Conservation (phyloP, 495 filamentous ascomycete species). For the Gamarada debralockiae region DNA sequence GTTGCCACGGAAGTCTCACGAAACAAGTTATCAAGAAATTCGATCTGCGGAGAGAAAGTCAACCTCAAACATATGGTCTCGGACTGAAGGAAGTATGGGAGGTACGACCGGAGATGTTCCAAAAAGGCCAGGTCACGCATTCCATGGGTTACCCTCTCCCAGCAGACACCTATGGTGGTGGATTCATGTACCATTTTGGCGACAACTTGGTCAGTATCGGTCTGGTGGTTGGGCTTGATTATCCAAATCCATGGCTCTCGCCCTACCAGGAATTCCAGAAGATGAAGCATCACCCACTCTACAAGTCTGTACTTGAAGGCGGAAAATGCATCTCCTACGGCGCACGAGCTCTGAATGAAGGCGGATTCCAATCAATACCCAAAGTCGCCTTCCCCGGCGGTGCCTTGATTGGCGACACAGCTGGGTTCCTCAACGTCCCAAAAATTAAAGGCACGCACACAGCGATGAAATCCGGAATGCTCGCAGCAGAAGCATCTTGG, state of each 20-base stretch:
- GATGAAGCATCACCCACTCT: slow-evolving; percentile 95
- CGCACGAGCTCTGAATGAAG: slow-evolving; percentile 89
- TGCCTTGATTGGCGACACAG: slow-evolving; percentile 92
- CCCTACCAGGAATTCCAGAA: slow-evolving; percentile 98
- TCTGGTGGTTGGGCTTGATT: slow-evolving; percentile 91
- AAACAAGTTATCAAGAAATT: slow-evolving; percentile 97
- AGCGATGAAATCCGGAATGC: slow-evolving; percentile 95
- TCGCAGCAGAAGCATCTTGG: slow-evolving; percentile 88
- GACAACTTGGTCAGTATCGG: slow-evolving; percentile 95
- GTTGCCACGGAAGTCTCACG: slow-evolving; percentile 92
- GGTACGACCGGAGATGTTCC: slow-evolving; percentile 87
- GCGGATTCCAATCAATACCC: slow-evolving; percentile 95
- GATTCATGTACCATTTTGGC: slow-evolving; percentile 98
- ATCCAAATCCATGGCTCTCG: slow-evolving; percentile 92
- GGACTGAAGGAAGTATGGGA: slow-evolving; percentile 99
- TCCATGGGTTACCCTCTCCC: slow-evolving; percentile 93
- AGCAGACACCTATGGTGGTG: slow-evolving; percentile 87
- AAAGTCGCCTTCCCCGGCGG: slow-evolving; percentile 95
- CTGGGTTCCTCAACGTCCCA: slow-evolving; percentile 95
- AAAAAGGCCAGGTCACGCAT: slow-evolving; percentile 79
- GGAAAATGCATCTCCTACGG: slow-evolving; percentile 98
- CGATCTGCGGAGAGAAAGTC: slow-evolving; percentile 81
- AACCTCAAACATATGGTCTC: slow-evolving; percentile 91
- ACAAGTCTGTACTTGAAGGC: slow-evolving; percentile 75
- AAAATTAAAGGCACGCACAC: slow-evolving; percentile 99